Evolutionary conservation across 441 rosid species (phyloP).

Genomic region (Populus hybrid): DNA sequence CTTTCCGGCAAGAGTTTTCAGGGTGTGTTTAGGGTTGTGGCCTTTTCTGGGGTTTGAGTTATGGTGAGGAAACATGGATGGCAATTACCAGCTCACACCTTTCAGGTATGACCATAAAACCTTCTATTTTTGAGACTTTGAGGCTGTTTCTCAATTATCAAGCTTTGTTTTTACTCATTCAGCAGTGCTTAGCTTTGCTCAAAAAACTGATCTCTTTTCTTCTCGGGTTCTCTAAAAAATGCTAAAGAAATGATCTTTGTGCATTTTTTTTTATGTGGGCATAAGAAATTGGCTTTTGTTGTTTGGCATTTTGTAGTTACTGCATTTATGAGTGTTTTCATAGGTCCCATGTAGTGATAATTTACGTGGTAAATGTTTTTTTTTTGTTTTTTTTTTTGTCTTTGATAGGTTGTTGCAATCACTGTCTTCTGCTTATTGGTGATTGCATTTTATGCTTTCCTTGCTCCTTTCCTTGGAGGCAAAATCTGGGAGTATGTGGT

Average conservation of each 20-base stretch:
- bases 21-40: slow-evolving; percentile 20
- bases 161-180: slow-evolving; percentile 1
- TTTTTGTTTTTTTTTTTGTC: slow-evolving; percentile 14
- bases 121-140: not conserved
- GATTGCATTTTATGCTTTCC: slow-evolving; percentile 85
- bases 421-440: slow-evolving; percentile 76
- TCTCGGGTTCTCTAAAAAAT: not conserved
- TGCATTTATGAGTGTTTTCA: not conserved
- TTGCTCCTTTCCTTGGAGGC: slow-evolving; percentile 91
- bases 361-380: slow-evolving; percentile 6
- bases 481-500: slow-evolving; percentile 57
- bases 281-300: not conserved
- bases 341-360: not conserved
- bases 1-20: not conserved
- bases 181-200: not conserved
- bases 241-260: not conserved
- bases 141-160: not conserved
- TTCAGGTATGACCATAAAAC: slow-evolving; percentile 45
- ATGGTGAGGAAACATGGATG: slow-evolving; percentile 98
- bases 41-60: slow-evolving; percentile 30
- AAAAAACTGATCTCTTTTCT: not conserved
- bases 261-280: not conserved
- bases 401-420: slow-evolving; percentile 81
- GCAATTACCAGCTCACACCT: slow-evolving; percentile 95
- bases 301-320: not conserved